Percentiles rank a stretch among this genome's conserved stretches.
Evolutionary conservation across 768 basidiomycete genomes (phyloP).

Genomic region (Tulasnella sp.): DNA sequence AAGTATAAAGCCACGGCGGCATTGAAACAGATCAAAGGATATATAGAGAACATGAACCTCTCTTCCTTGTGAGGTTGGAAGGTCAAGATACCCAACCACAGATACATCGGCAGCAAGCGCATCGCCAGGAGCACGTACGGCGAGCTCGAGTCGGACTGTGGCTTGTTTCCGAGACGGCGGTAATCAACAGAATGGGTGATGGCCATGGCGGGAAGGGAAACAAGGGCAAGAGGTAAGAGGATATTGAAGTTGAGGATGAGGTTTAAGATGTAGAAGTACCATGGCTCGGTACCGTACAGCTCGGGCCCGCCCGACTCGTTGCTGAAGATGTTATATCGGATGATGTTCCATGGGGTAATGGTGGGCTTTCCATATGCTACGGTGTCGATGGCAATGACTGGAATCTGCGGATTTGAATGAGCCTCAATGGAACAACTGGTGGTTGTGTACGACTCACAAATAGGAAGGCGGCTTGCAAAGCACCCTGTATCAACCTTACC

Average conservation of each 20-base stretch:
- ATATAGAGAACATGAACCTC: slow-evolving; percentile 94
- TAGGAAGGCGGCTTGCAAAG: slow-evolving; percentile 44
- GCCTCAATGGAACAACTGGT: slow-evolving; percentile 2
- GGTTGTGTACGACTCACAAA: slow-evolving; percentile 36
- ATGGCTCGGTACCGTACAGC: slow-evolving; percentile 85
- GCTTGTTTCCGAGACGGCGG: slow-evolving; percentile 43
- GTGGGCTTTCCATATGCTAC: slow-evolving; percentile 69
- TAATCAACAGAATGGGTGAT: slow-evolving; percentile 65
- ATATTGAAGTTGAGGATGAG: slow-evolving; percentile 91
- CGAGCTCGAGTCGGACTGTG: slow-evolving; percentile 50
- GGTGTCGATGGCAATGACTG: slow-evolving; percentile 72
- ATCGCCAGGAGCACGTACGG: slow-evolving; percentile 66
- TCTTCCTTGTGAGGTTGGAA: slow-evolving; percentile 93
- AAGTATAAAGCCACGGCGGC: slow-evolving; percentile 83
- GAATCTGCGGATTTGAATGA: slow-evolving; percentile 58
- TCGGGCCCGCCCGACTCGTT: slow-evolving; percentile 68
- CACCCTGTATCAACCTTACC: slow-evolving; percentile 42
- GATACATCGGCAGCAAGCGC: slow-evolving; percentile 75
- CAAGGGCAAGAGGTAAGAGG: slow-evolving; percentile 62
- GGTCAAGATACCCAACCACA: slow-evolving; percentile 77
- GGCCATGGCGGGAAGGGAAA: slow-evolving; percentile 64
- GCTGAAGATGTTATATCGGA: slow-evolving; percentile 87
- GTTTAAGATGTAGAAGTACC: slow-evolving; percentile 77
- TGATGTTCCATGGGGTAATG: slow-evolving; percentile 85
- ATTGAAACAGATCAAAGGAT: slow-evolving; percentile 86